Base-by-base conservation (phyloP, 1,139 yeast species). In the Hemisphaericaspora subhashii region DNA sequence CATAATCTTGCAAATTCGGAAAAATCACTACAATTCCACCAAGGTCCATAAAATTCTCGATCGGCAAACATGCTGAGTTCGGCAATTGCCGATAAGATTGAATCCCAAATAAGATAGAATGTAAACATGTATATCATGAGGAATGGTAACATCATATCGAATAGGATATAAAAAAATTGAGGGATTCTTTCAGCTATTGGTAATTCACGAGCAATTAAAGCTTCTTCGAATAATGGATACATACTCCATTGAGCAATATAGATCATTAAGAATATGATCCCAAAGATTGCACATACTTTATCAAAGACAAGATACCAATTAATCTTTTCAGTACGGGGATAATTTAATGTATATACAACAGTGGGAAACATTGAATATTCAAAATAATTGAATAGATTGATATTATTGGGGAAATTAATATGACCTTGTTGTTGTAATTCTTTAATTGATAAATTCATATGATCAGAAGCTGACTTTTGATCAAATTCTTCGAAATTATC, bases 21-120 rank as follows among this genome's bases (percentile, higher is more conserved):
- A 96, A 97, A 92, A 36, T 89, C 84, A 21, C 86, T 81, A 49
- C 95, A 86, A 51, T 92, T 87, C 98, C 98, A 92, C 98, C 98
- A 92, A 31, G 89, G 87, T 3, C 95, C 95, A 54, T 92, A 92
- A 59, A 92, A 92, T 50, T 85, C 86, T 31, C 98, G 77, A 57
- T 92, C 98, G 2, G 90, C 96, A 62, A 83, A 92, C 38, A 74
- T 54, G 14, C 95, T 83, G 32, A 92, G 66, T 58, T 92, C 98
- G 0, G 96, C 98, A 51, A 92, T 78, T 13, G 85, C 84, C 55
- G 89, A 90, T 48, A 90, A 66, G 39, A 90, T 92, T 11, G 90
- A 83, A 54, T 92, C 98, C 98, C 98, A 92, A 47, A 92, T 92
- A 44, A 92, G 68, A 58, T 86, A 89, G 62, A 90, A 92, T 0